These are phyloP conservation scores for Triangularia verruculosa DNA, from an alignment of 2,329 filamentous ascomycete genomes.

Conservation along the genomic window DNA sequence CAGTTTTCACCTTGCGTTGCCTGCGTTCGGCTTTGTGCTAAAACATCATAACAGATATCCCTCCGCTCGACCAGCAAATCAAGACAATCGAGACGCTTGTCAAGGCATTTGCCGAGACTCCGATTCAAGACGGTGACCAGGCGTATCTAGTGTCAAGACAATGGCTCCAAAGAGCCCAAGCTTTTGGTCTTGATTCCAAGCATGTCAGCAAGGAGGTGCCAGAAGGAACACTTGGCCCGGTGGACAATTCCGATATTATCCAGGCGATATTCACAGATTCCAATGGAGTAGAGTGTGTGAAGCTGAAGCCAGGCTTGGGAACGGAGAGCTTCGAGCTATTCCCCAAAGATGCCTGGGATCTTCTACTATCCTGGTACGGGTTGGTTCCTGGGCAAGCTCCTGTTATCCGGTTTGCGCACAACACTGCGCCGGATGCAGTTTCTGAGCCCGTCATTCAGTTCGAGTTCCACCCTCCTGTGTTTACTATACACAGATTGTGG, in stretches of 20 bases:
- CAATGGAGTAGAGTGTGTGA: conserved; percentile 59
- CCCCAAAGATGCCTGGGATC: conserved; percentile 75
- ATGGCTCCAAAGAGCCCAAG: conserved; percentile 74
- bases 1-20: neutral
- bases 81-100: conserved; percentile 64
- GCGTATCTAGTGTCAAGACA: conserved; percentile 74
- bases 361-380: conserved; percentile 81
- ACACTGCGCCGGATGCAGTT: conserved; percentile 62
- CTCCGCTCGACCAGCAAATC: conserved; percentile 60
- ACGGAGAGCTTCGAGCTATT: conserved; percentile 74
- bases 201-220: conserved; percentile 56
- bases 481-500: conserved; percentile 79
- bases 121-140: conserved; percentile 66
- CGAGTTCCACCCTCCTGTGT: conserved; percentile 80
- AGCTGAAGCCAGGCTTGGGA: conserved; percentile 66
- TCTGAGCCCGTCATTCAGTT: conserved; percentile 66
- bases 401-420: conserved; percentile 74
- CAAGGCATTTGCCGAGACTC: conserved; percentile 48
- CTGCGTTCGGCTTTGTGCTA: conserved; percentile 1
- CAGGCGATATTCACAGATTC: conserved; percentile 55
- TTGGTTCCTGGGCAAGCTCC: conserved; percentile 65
- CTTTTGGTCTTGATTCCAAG: conserved; percentile 59
- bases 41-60: conserved; percentile 28
- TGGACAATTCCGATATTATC: conserved; percentile 85
- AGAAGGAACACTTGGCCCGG: conserved; percentile 65